Evolutionary conservation across 805 yeast species (phyloP).

Genomic region (Blastobotrys parvus): DNA sequence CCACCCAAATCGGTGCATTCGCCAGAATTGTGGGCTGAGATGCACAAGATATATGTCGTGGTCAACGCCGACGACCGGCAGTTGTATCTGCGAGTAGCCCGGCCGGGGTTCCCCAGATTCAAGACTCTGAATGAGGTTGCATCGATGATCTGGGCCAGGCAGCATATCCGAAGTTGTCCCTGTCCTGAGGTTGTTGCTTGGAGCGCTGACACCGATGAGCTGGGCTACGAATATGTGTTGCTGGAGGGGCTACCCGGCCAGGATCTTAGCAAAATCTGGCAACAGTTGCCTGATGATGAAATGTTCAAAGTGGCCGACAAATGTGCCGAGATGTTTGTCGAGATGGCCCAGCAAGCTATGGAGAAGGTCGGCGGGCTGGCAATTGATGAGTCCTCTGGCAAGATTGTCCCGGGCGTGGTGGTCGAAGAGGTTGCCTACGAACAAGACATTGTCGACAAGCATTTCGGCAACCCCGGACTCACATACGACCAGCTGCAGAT

Average conservation of each 20-base stretch:
- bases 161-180: not conserved
- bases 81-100: not conserved
- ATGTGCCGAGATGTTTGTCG: not conserved
- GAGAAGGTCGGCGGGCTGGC: not conserved
- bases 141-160: not conserved
- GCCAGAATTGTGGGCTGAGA: not conserved
- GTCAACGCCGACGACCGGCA: not conserved
- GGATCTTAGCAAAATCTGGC: not conserved
- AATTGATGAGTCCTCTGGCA: not conserved
- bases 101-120: not conserved
- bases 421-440: not conserved
- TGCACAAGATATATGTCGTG: not conserved
- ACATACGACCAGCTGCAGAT: not conserved
- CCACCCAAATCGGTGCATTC: not conserved
- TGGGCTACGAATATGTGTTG: not conserved
- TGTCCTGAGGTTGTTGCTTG: not conserved
- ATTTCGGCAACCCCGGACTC: not conserved
- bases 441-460: not conserved
- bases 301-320: not conserved
- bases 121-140: not conserved
- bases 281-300: not conserved
- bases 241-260: not conserved
- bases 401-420: slow-evolving; percentile 1
- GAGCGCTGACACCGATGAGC: not conserved
- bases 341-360: not conserved